A percentile compares a stretch with the other conserved stretches of the same genome.
Evolutionary conservation across 179 eudicot genomes (phyloP).

Genomic region (Silene noctiflora): DNA sequence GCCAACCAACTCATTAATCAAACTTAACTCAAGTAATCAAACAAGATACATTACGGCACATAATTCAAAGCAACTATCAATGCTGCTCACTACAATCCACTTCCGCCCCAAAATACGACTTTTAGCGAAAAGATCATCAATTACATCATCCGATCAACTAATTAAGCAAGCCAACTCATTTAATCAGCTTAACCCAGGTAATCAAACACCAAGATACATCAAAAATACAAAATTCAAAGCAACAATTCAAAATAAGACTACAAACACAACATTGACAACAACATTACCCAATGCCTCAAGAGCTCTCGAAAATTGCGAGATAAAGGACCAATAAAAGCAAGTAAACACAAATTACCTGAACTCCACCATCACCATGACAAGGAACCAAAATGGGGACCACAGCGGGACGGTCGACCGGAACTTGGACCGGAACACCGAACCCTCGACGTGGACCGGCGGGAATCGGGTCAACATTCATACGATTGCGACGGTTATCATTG

Average conservation of each 20-base stretch:
- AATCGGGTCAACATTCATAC: constrained; percentile 38
- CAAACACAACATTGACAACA: too few species aligned
- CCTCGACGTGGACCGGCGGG: constrained; percentile 58
- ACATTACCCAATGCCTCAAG: too few species aligned
- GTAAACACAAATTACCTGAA: constrained; percentile 54
- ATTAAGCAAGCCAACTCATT: constrained; percentile 11
- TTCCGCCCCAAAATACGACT: background rate
- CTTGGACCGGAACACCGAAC: constrained; percentile 81
- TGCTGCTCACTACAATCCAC: background rate
- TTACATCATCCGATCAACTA: background rate
- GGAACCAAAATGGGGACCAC: constrained; percentile 61
- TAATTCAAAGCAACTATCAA: background rate
- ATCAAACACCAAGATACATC: constrained; percentile 1
- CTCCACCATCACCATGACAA: constrained; percentile 64
- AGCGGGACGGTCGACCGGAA: constrained; percentile 57
- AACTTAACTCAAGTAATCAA: background rate
- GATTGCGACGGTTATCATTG: constrained; percentile 20
- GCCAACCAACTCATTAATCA: background rate
- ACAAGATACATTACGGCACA: background rate
- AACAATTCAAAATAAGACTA: too few species aligned
- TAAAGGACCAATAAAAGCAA: background rate
- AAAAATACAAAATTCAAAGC: background rate
- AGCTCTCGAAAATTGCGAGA: background rate
- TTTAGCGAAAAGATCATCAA: background rate
- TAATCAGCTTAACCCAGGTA: background rate